A percentile compares a stretch with the other conserved stretches of the same genome.
Conservation (phyloP, 768 basidiomycete species). For the Leccinum boreale region DNA sequence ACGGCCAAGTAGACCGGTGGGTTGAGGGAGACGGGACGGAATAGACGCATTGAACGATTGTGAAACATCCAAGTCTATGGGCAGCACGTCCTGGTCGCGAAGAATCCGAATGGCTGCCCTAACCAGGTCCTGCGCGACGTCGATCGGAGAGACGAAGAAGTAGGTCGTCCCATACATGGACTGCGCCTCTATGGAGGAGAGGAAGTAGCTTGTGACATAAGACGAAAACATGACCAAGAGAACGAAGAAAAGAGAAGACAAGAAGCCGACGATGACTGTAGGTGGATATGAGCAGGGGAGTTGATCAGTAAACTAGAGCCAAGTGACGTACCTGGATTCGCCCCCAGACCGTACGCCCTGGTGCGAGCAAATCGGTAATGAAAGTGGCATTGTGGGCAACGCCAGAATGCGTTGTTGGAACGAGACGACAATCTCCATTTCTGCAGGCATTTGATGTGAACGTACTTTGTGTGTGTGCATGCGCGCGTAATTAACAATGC, state of each 20-base stretch:
- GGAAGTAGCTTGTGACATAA: conserved; percentile 64
- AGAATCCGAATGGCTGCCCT: conserved; percentile 61
- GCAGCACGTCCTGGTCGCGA: conserved; percentile 49
- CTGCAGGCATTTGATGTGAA: conserved; percentile 77
- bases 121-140: conserved; percentile 58
- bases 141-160: conserved; percentile 50
- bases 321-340: conserved; percentile 60
- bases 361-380: conserved; percentile 76
- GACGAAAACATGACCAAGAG: conserved; percentile 65
- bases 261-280: conserved; percentile 59
- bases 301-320: conserved; percentile 1
- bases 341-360: conserved; percentile 63
- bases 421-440: conserved; percentile 65
- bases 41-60: conserved; percentile 15
- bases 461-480: conserved; percentile 46
- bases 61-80: conserved; percentile 22
- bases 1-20: conserved; percentile 48
- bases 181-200: conserved; percentile 57
- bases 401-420: conserved; percentile 68
- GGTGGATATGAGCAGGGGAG: conserved; percentile 12
- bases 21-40: conserved; percentile 23
- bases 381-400: conserved; percentile 79
- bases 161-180: conserved; percentile 34
- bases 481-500: conserved; percentile 19
- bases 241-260: conserved; percentile 63